Evolutionary conservation across 106 monocot genomes (phyloP).

Genomic region (Amphibolis antarctica): DNA sequence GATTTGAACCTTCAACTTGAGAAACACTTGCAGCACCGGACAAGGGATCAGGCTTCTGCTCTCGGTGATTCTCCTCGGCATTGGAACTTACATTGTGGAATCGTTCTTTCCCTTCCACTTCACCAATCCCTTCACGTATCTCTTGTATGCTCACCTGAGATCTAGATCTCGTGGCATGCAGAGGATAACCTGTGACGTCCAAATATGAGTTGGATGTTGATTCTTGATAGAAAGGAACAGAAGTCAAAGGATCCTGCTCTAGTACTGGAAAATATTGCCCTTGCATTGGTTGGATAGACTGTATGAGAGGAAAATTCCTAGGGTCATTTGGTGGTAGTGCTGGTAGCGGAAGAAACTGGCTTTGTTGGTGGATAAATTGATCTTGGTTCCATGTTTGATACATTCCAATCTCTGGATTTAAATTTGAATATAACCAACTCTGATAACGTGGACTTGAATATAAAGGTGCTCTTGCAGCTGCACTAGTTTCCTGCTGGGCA

Average conservation of each 20-base stretch:
- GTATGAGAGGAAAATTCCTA: constrained; percentile 14
- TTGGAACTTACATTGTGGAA: not conserved
- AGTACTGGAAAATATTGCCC: constrained; percentile 10
- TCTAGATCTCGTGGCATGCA: not conserved
- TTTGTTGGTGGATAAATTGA: constrained; percentile 15
- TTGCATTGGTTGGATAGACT: constrained; percentile 14
- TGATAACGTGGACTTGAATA: constrained; percentile 9
- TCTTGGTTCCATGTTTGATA: constrained; percentile 39
- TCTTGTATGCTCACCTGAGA: constrained; percentile 33
- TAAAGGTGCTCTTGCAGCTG: constrained; percentile 6
- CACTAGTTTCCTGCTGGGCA: constrained; percentile 1
- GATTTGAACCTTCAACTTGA: constrained; percentile 4
- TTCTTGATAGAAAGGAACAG: constrained; percentile 16
- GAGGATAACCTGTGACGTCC: constrained; percentile 11
- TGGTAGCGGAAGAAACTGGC: constrained; percentile 6
- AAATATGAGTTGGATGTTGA: constrained; percentile 1
- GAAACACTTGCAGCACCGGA: not conserved
- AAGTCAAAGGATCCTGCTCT: constrained; percentile 10
- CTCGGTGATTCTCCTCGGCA: not conserved
- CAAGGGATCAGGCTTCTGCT: not conserved
- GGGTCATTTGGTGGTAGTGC: constrained; percentile 3
- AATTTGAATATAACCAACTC: constrained; percentile 15
- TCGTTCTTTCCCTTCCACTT: constrained; percentile 11
- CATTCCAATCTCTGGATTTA: constrained; percentile 19
- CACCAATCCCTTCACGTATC: constrained; percentile 13